Percentiles rank a stretch among this genome's conserved stretches.
Evolutionary conservation across 352 stramenopile species (phyloP).

Genomic region (Phytophthora aleatoria): DNA sequence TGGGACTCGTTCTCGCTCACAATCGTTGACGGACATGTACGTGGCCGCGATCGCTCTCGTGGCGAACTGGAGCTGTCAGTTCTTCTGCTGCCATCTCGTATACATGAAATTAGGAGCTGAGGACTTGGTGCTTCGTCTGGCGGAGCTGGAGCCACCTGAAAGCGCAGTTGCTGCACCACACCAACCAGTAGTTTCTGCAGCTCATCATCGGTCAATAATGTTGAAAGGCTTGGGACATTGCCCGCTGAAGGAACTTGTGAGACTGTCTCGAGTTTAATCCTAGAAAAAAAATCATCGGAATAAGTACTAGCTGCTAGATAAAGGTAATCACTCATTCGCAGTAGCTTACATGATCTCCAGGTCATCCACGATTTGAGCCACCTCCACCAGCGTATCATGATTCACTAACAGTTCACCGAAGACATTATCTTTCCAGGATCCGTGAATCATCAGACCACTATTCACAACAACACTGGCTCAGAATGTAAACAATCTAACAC

Average conservation of each 20-base stretch:
- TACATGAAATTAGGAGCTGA: constrained; percentile 25
- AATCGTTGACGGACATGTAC: constrained; percentile 62
- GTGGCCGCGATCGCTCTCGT: constrained; percentile 31
- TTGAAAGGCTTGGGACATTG: constrained; percentile 75
- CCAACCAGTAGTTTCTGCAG: constrained; percentile 62
- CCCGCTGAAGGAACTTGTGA: constrained; percentile 41
- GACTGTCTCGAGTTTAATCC: constrained; percentile 80
- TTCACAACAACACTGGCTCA: constrained; percentile 1
- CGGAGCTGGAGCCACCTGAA: constrained; percentile 37
- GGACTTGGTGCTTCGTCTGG: constrained; percentile 8
- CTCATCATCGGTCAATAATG: constrained; percentile 62
- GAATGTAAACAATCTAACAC: not conserved
- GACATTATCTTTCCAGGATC: constrained; percentile 42
- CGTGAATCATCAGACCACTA: constrained; percentile 63
- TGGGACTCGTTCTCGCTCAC: constrained; percentile 34
- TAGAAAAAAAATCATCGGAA: constrained; percentile 19
- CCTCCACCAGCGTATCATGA: constrained; percentile 39
- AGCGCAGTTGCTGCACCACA: constrained; percentile 55
- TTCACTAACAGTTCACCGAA: constrained; percentile 41
- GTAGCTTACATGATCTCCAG: constrained; percentile 69
- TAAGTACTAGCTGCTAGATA: not conserved
- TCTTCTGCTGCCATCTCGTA: constrained; percentile 3
- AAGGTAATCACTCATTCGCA: not conserved
- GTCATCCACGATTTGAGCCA: constrained; percentile 69
- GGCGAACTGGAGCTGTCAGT: constrained; percentile 6